These are phyloP conservation scores for Emmonsiellopsis sp. DNA, from an alignment of 2,329 filamentous ascomycete species.

Conservation along the genomic window DNA sequence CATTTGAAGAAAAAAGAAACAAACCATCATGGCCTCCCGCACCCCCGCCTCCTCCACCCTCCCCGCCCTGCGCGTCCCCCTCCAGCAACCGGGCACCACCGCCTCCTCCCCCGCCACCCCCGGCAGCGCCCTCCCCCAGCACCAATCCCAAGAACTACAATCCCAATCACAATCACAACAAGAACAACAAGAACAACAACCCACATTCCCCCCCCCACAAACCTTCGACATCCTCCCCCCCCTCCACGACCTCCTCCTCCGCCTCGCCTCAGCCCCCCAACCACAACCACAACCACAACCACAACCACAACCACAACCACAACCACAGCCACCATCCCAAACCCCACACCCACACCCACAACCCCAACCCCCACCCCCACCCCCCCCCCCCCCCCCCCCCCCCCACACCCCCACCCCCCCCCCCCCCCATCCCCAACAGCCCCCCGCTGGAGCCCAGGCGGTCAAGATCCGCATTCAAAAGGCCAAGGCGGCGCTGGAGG, in stretches of 20 bases:
- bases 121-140: constrained; percentile 1
- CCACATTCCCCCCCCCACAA: constrained; percentile 63
- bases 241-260: constrained; percentile 67
- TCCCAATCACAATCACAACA: not conserved
- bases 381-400: too few species aligned
- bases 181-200: constrained; percentile 9
- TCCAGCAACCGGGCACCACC: constrained; percentile 1
- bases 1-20: too few species aligned
- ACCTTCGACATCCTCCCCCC: constrained; percentile 79
- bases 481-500: constrained; percentile 48
- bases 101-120: constrained; percentile 7
- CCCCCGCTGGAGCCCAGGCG: constrained; percentile 53
- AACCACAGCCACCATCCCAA: constrained; percentile 14
- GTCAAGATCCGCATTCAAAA: constrained; percentile 78
- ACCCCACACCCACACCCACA: constrained; percentile 17
- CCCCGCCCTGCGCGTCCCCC: not conserved
- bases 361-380: too few species aligned
- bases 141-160: constrained; percentile 3
- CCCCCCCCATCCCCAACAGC: constrained; percentile 17
- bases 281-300: constrained; percentile 17
- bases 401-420: constrained; percentile 15
- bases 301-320: constrained; percentile 13
- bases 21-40: not conserved
- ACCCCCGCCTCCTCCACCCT: not conserved
- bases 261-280: constrained; percentile 50